Evolutionary conservation across 2,329 filamentous ascomycete species (phyloP).

Genomic region (Nectriaceae sp.): DNA sequence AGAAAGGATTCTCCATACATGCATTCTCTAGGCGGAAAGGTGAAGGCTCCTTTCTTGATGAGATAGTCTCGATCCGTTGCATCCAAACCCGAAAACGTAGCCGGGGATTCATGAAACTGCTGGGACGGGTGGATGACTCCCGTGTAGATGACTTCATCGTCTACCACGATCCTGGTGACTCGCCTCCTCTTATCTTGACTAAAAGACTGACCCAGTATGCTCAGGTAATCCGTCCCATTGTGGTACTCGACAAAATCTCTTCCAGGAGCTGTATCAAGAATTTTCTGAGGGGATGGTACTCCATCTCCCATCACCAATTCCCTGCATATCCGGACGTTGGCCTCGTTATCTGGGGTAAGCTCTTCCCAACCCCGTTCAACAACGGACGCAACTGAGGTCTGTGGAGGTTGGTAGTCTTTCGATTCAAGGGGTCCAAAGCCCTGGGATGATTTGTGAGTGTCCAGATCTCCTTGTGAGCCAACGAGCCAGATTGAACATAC

Average conservation of each 20-base stretch:
- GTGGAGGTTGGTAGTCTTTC: too few relatives aligned
- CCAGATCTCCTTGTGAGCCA: too few relatives aligned
- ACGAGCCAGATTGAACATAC: too few relatives aligned
- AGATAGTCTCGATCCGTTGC: background rate
- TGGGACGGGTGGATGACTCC: background rate
- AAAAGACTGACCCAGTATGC: background rate
- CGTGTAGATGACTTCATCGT: background rate
- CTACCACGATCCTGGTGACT: background rate
- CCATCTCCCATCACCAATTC: background rate
- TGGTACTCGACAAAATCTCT: background rate
- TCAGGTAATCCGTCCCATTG: background rate
- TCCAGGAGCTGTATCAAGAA: background rate
- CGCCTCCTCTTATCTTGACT: background rate
- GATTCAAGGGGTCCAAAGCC: too few relatives aligned
- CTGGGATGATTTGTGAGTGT: too few relatives aligned
- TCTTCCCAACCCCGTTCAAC: too few relatives aligned
- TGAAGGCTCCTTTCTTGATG: background rate
- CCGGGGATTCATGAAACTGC: background rate
- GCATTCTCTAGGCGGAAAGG: background rate
- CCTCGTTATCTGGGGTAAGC: background rate
- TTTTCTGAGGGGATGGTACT: background rate
- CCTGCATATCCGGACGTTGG: background rate
- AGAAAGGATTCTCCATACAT: background rate
- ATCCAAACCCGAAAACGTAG: background rate
- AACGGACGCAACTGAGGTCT: too few relatives aligned